Evolutionary conservation across 225 moss, liverwort and hornwort species (phyloP).

Genomic region (Physcomitrellopsis africana): DNA sequence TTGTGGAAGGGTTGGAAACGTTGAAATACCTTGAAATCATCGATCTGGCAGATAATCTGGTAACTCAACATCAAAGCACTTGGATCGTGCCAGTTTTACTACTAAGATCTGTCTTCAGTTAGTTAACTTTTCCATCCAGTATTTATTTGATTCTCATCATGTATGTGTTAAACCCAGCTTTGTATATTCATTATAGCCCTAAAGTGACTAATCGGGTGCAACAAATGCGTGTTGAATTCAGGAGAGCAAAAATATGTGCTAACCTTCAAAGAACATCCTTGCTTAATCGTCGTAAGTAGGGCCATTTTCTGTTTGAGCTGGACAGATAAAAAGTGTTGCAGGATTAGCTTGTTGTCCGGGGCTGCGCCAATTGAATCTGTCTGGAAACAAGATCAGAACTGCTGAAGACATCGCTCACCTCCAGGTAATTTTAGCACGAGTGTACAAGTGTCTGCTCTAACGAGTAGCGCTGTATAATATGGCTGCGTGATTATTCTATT

Average conservation of each 20-base stretch:
- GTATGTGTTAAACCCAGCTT: not conserved
- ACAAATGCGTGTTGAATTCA: not conserved
- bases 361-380: constrained; percentile 68
- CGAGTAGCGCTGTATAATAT: too few relatives aligned
- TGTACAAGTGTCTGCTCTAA: not conserved
- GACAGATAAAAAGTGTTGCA: constrained; percentile 49
- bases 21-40: constrained; percentile 63
- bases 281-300: not conserved
- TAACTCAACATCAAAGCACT: constrained; percentile 17
- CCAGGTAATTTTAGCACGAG: constrained; percentile 30
- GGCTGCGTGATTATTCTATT: not conserved
- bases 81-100: not conserved
- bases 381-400: constrained; percentile 67
- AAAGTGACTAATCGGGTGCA: not conserved
- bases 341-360: constrained; percentile 56
- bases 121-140: not conserved
- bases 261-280: not conserved
- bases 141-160: not conserved
- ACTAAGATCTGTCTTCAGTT: not conserved
- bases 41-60: constrained; percentile 85
- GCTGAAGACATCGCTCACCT: constrained; percentile 59
- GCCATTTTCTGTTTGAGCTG: not conserved
- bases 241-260: not conserved
- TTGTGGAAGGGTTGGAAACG: constrained; percentile 69
- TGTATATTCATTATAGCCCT: not conserved